Base-by-base conservation (phyloP, 306 rosid species). In the Lagenaria siceraria region DNA sequence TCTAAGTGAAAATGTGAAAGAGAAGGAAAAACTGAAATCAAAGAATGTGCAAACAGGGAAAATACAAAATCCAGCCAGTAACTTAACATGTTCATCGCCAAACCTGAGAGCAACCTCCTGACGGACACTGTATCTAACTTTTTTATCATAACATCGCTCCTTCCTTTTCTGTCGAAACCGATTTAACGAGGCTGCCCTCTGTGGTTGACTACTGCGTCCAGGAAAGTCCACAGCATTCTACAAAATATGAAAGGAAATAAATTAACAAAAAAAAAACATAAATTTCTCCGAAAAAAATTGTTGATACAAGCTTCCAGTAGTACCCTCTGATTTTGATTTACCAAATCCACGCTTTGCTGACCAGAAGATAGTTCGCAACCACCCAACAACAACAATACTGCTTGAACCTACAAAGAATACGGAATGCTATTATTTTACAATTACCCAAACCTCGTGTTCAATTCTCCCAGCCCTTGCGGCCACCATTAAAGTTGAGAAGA, bases 61-160 rank as follows among this genome's bases (percentile, higher is more conserved):
- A 75, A 87, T 71, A 75, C 29, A 31, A 19, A 40, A 82, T 63
- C 40, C 46, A 73, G 46, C 8, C 43, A 29, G 77, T 46, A 73
- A 73, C 61, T 73, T 73, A 73, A 52, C 61, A 73, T 51, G 61
- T 73, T 73, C 18, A 29, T 49, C 77, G 81, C 69, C 86, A 82
- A 62, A 89, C 98, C 97, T 93, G 84, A 93, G 97, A 12, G 98
- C 98, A 81, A 93, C 98, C 85, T 93, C 98, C 83, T 93, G 98
- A 68, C 98, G 98, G n/a, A 93, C 98, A 65, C 91, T 38, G 77
- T 93, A 93, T 88, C 98, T 82, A 75, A 93, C 97, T 93, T 93
- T 93, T 89, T 93, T 93, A 82, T 93, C 98, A 75, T 89, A 93
- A 88, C 90, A 86, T 29, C 97, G 90, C 74, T 90, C 96, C 84